phyloP scores from a whole-genome alignment of 768 basidiomycete species.

The Tylopilus intermedius region DNA sequence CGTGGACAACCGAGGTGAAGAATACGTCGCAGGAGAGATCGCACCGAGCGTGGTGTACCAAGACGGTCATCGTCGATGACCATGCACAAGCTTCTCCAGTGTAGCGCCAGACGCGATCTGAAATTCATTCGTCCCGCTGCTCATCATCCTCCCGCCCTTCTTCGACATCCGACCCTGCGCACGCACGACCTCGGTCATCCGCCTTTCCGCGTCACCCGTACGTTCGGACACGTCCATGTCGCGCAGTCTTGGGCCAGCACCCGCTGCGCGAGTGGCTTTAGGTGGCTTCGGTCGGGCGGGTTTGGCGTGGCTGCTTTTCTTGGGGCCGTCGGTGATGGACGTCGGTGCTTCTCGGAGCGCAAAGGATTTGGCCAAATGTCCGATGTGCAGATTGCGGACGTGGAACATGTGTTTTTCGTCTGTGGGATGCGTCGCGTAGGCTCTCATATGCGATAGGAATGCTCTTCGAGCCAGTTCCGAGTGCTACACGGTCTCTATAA shows the following conservation, averaged over 20 bases:
- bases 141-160: constrained; percentile 71
- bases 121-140: constrained; percentile 68
- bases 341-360: constrained; percentile 81
- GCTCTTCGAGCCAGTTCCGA: constrained; percentile 73
- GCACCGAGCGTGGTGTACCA: too few species aligned
- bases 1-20: too few species aligned
- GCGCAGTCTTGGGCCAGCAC: constrained; percentile 15
- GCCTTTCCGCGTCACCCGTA: constrained; percentile 58
- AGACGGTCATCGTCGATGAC: constrained; percentile 11
- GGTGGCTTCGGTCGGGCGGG: background rate
- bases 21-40: too few species aligned
- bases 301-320: constrained; percentile 10
- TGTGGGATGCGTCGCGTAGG: constrained; percentile 94
- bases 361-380: constrained; percentile 90
- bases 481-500: constrained; percentile 48
- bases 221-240: constrained; percentile 35
- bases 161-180: constrained; percentile 77
- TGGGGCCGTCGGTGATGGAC: constrained; percentile 27
- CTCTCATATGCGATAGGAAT: constrained; percentile 88
- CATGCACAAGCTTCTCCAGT: constrained; percentile 54
- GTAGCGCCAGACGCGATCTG: constrained; percentile 64
- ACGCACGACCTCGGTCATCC: constrained; percentile 85
- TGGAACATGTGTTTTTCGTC: constrained; percentile 97
- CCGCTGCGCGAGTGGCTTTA: constrained; percentile 10
- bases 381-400: constrained; percentile 87